Conservation (phyloP, 306 rosid species). For the Pyrus bretschneideri region DNA sequence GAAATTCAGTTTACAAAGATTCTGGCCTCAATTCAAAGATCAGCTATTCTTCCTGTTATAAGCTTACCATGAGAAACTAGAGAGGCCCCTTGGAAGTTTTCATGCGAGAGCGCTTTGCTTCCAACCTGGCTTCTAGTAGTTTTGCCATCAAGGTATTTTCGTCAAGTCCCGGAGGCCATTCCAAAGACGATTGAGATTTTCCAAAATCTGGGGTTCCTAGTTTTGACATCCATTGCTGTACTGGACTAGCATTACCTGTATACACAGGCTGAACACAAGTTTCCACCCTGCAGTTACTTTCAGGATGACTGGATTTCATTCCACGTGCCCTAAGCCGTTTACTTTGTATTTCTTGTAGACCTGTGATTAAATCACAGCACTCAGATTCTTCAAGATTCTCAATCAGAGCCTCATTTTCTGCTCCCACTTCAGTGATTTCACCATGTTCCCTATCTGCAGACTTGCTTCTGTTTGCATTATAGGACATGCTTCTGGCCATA, state of each 20-base stretch:
- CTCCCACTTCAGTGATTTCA: slow-evolving; percentile 11
- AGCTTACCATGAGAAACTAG: slow-evolving; percentile 13
- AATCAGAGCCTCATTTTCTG: neutral
- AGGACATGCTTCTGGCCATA: slow-evolving; percentile 20
- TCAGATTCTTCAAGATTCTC: slow-evolving; percentile 21
- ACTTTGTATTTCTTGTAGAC: slow-evolving; percentile 18
- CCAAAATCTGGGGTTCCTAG: slow-evolving; percentile 29
- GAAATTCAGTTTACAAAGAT: neutral
- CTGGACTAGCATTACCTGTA: slow-evolving; percentile 36
- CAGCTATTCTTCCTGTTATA: slow-evolving; percentile 9
- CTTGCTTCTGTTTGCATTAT: slow-evolving; percentile 21
- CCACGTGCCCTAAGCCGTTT: slow-evolving; percentile 16
- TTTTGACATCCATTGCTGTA: slow-evolving; percentile 42
- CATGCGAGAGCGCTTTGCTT: slow-evolving; percentile 36
- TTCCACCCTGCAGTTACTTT: slow-evolving; percentile 35
- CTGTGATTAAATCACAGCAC: slow-evolving; percentile 11
- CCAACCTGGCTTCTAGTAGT: slow-evolving; percentile 76
- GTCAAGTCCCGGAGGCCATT: slow-evolving; percentile 54
- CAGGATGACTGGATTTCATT: slow-evolving; percentile 25
- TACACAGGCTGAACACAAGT: slow-evolving; percentile 24
- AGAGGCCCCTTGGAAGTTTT: slow-evolving; percentile 24
- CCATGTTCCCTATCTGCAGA: slow-evolving; percentile 26
- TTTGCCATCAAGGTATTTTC: slow-evolving; percentile 81
- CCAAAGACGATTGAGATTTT: slow-evolving; percentile 28
- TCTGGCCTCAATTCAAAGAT: neutral